Percentiles rank a stretch among this genome's conserved stretches.
These are phyloP conservation scores for Grosmannia penicillata DNA, from an alignment of 2,329 filamentous ascomycete species.

Conservation along the genomic window DNA sequence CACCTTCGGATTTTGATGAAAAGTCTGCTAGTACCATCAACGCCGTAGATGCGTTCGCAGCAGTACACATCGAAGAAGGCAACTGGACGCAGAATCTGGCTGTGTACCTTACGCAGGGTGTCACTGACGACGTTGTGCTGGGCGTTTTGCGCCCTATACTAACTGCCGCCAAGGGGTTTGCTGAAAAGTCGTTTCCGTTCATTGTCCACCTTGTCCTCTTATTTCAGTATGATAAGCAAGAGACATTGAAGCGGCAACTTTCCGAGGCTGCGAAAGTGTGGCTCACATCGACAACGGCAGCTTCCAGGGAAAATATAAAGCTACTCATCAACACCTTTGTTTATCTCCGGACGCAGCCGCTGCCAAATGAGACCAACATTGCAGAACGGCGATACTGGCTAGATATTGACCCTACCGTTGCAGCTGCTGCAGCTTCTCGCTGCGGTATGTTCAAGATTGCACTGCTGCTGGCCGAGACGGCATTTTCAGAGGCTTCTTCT, in stretches of 20 bases:
- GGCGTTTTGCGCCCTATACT: conserved; percentile 54
- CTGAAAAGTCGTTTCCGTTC: conserved; percentile 64
- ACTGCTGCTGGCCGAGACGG: conserved; percentile 67
- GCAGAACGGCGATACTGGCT: conserved; percentile 75
- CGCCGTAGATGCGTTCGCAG: conserved; percentile 20
- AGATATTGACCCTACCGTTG: conserved; percentile 59
- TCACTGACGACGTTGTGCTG: conserved; percentile 51
- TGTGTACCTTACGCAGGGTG: conserved; percentile 43
- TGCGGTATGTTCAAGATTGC: conserved; percentile 84
- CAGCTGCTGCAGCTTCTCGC: conserved; percentile 54
- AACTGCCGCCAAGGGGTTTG: conserved; percentile 49
- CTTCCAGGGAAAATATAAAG: conserved; percentile 47
- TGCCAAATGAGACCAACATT: conserved; percentile 62
- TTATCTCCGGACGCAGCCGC: conserved; percentile 71
- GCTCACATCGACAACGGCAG: conserved; percentile 34
- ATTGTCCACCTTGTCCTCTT: conserved; percentile 70
- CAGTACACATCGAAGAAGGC: conserved; percentile 25
- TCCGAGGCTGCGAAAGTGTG: conserved; percentile 52
- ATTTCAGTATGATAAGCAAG: conserved; percentile 48
- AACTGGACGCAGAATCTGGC: conserved; percentile 50
- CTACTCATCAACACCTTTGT: conserved; percentile 66
- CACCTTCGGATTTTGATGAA: conserved; percentile 33
- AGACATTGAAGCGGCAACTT: conserved; percentile 42
- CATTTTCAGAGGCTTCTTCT: conserved; percentile 34
- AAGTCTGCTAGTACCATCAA: background rate